phyloP scores from a whole-genome alignment of 257 asterid genomes.

The Euphrasia confusa region DNA sequence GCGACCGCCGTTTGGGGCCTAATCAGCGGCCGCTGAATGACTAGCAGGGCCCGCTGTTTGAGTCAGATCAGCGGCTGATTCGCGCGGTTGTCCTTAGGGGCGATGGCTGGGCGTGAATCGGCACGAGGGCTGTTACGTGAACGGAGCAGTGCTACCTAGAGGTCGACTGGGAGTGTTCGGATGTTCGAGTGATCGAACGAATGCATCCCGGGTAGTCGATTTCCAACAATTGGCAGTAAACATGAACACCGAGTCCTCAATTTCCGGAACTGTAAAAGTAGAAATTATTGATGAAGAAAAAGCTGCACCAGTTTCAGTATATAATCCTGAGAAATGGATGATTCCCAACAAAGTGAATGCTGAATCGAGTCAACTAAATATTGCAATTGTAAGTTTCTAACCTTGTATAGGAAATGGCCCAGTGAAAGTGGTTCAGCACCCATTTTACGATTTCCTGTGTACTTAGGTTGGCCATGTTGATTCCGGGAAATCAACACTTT shows the following conservation, averaged over 20 bases:
- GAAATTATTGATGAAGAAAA: slow-evolving; percentile 34
- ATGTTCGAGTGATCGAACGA: too few species aligned
- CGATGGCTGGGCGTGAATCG: too few species aligned
- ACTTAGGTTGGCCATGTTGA: slow-evolving; percentile 97
- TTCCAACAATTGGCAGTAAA: slow-evolving; percentile 29
- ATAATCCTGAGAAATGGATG: slow-evolving; percentile 73
- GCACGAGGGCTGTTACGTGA: too few species aligned
- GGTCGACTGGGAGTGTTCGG: too few species aligned
- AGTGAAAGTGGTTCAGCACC: neutral
- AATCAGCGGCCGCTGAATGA: too few species aligned
- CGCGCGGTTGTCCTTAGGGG: too few species aligned
- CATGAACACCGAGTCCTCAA: slow-evolving; percentile 33
- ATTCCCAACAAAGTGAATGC: slow-evolving; percentile 49
- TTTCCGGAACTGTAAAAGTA: slow-evolving; percentile 46
- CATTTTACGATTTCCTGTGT: slow-evolving; percentile 23
- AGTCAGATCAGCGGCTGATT: too few species aligned
- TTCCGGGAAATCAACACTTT: slow-evolving; percentile 97
- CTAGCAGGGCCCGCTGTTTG: too few species aligned
- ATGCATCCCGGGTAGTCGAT: too few species aligned
- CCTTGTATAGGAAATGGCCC: slow-evolving; percentile 4
- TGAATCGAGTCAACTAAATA: slow-evolving; percentile 71
- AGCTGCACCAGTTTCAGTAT: slow-evolving; percentile 39
- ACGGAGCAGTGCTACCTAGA: too few species aligned
- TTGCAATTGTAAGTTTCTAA: slow-evolving; percentile 71
- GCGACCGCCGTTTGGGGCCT: too few species aligned